Percentiles rank a stretch among this genome's conserved stretches.
phyloP scores from a whole-genome alignment of 2,329 filamentous ascomycete genomes.

The Calonectria pteridis region DNA sequence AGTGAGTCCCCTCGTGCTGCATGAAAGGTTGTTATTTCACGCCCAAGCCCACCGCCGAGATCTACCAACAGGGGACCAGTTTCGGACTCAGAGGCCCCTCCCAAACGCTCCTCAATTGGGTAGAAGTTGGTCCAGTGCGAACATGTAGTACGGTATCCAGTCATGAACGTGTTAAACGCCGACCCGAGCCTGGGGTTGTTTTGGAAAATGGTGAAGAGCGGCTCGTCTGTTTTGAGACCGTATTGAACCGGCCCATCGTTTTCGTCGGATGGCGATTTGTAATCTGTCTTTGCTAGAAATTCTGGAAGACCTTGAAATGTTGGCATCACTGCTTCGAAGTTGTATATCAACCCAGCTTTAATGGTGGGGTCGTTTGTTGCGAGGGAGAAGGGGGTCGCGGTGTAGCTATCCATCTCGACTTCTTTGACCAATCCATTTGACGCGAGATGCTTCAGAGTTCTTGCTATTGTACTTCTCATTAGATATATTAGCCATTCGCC shows the following conservation, averaged over 20 bases:
- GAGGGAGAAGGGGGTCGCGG: constrained; percentile 16
- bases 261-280: constrained; percentile 47
- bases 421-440: constrained; percentile 28
- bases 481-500: neutral
- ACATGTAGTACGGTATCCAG: constrained; percentile 48
- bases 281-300: constrained; percentile 49
- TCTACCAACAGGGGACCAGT: constrained; percentile 28
- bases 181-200: constrained; percentile 44
- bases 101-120: constrained; percentile 27
- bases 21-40: constrained; percentile 18
- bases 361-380: constrained; percentile 31
- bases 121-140: constrained; percentile 49
- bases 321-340: constrained; percentile 33
- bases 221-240: constrained; percentile 37
- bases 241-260: constrained; percentile 36
- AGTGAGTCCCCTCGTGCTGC: neutral
- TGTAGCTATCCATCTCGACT: constrained; percentile 18
- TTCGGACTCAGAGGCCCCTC: neutral
- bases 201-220: constrained; percentile 50
- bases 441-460: constrained; percentile 25
- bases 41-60: constrained; percentile 27
- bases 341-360: constrained; percentile 29
- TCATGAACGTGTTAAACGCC: constrained; percentile 52
- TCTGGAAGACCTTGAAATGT: constrained; percentile 46
- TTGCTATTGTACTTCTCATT: neutral